Base-by-base conservation (phyloP, 1,139 yeast species). In the Arxiozyma telluris region DNA sequence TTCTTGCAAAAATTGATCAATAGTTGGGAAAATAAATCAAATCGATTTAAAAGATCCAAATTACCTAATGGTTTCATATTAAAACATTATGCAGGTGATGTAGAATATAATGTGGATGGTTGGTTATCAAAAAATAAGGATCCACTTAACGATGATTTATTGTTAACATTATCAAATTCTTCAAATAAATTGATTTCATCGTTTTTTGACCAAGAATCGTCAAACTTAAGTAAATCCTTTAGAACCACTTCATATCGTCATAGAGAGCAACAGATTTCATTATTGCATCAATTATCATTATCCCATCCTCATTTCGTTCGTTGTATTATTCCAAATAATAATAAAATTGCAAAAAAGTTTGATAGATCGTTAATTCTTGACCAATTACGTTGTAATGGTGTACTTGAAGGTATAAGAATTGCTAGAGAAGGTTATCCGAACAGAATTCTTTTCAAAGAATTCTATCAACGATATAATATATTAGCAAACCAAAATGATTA, bases 391-490 rank as follows among this genome's bases (percentile, higher is more conserved):
- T 94, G 98, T 68, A 94, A 94, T 67, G 99, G 99, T 78, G 99
- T 94, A 17, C 73, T 94, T 51, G 99, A 94, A 74, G 99, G 99
- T 59, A 94, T 94, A 47, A 79, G 98, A 70, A 93, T 94, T 58
- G 96, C 98, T 0, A 78, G 99, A 60, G 91, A 96, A 18, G 99
- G 99, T 3, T 94, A 87, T 67, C 98, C 99, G 1, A 94, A 94
- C 70, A 80, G 97, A 60, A 80, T 93, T 67, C 80, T 84, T 50
- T 93, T 91, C 69, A 80, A 83, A 48, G 95, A 89, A 54, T 93
- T 94, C 70, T 81, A 80, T 55, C 78, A 74, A 52, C 77, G 96
- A 54, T 94, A 94, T 66, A 80, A 81, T 39, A 80, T 91, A 25
- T 73, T 94, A 44, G 45, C 55, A 18, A 25, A 49, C n/a, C 63